Base-by-base conservation (phyloP, 139 green algal genomes). In the Spirogloea muscicola region DNA sequence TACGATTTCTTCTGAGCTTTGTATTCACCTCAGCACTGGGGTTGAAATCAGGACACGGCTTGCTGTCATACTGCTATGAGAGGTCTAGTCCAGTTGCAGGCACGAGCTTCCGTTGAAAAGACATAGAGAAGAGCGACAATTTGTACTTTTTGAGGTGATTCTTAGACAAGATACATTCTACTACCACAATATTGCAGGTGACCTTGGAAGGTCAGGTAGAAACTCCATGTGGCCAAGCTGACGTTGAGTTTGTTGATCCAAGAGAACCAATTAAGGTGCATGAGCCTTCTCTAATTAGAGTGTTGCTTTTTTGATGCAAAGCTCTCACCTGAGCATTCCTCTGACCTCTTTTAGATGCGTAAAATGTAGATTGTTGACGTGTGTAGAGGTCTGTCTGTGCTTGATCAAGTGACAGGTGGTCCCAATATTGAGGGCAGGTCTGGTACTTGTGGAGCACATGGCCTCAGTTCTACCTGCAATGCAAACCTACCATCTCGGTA, bases 401-500 rank as follows among this genome's bases (percentile, higher is more conserved):
- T 9, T 2, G 57, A n/a, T 7, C 40, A 33, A 21, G 57, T 29
- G 43, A 29, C 67, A 95, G 89, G 91, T 97, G 33, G 84, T 97
- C 10, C 93, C 93, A 51, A 85, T 97, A 37, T 80, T 97, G 49
- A 85, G 92, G 4, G 92, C 92, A 0, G 92, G 92, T 0, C 81
- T 96, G 29, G 83, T 96, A 4, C 77, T 96, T 49, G 68, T 96
- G 40, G 92, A 97, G 84, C 78, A 92, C 46, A 72, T 89, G 1
- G n/a, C 68, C 0, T 88, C 79, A 13, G 80, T 97, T 38, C 72
- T 97, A 34, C 93, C 92, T 0, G 71, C 78, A 29, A 75, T 64
- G 0, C 63, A 91, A 65, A 96, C 90, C 0, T 97, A 90, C 82
- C 93, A 97, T 74, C 83, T 97, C 16, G 93, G 93, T 3, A 91